Base-by-base conservation (phyloP, 75 land plant species). In the Isoetes taiwanensis region DNA sequence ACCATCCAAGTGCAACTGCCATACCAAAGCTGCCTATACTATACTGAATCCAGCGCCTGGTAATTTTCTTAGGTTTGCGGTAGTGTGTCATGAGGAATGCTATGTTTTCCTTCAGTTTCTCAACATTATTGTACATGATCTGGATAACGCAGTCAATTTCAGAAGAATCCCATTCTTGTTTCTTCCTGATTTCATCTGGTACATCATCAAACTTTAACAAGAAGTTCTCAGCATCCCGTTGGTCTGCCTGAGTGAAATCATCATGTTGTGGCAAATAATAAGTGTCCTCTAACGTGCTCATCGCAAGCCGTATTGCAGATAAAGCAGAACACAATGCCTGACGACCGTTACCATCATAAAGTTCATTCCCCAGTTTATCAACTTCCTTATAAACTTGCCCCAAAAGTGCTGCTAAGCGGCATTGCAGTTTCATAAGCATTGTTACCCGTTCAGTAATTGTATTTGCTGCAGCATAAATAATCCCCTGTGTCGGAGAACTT, bases 11-110 rank as follows among this genome's bases (percentile, higher is more conserved):
- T 43, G 73, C 75, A 43, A 71, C 28, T 37, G 80, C 86, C 32
- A 86, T 66, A 2, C 93, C 97, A 56, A 81, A 68, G 17, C 82
- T 78, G 38, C 82, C 83, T 61, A 77, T 80, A 24, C 80, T 70
- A 31, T 83, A 91, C 0, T 40, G 74, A n/a, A 83, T 28, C 97
- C 97, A 91, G 34, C 70, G 57, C 34, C 66, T 63, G 12, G 84
- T 73, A 63, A 75, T 14, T 52, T 71, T 83, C 34, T 62, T 78
- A 11, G 97, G 97, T 43, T 75, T 91, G 19, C 65, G 68, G 43
- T 81, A 75, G 28, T 61, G 66, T n/a, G 76, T 60, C 54, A 86
- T 64, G 43, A 83, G 37, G 4, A 41, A 2, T 62, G 76, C 58
- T 33, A 75, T 30, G 64, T 69, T 73, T 20, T 69, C 56, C 39